These are phyloP conservation scores for barrel medic (Medicago truncatula) DNA, from an alignment of 306 rosid genomes.

Conservation along the genomic window MtrunA17r5.0-ANR NC_053044.1:47760501-47761000, in stretches of 20 bases:
- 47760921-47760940: constrained; percentile 57
- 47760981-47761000: constrained; percentile 46
- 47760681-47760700: constrained; percentile 61
- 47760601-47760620: constrained; percentile 71
- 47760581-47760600: constrained; percentile 77
- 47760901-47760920: constrained; percentile 64
- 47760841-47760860: not conserved
- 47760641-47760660: constrained; percentile 75
- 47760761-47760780: not conserved
- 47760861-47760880: not conserved
- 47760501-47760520: constrained; percentile 80
- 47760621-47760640: constrained; percentile 54
- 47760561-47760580: constrained; percentile 71
- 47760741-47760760: not conserved
- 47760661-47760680: constrained; percentile 78
- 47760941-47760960: constrained; percentile 73
- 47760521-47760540: constrained; percentile 69
- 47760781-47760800: not conserved
- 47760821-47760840: not conserved
- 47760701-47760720: not conserved
- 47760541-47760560: constrained; percentile 81
- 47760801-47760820: not conserved
- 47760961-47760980: constrained; percentile 63
- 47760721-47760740: not conserved
- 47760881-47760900: not conserved